These are phyloP conservation scores for Penicillium digitatum DNA, from an alignment of 2,329 filamentous ascomycete genomes.

Conservation along the genomic window DNA sequence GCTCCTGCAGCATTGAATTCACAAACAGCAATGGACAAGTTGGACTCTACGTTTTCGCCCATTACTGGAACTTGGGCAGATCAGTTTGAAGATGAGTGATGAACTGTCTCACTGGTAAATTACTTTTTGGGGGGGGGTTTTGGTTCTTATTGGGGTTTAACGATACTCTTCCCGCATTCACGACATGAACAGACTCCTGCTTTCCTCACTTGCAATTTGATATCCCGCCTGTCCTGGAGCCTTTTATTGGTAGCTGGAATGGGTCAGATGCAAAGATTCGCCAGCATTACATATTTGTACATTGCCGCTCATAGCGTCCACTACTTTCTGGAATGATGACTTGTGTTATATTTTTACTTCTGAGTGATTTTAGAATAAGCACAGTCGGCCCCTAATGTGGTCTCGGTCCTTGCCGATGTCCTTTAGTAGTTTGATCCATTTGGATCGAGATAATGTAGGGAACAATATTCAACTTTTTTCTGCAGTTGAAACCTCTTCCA, in stretches of 20 bases:
- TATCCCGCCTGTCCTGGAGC: slow-evolving; percentile 10
- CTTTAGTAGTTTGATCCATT: not conserved
- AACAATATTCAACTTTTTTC: not conserved
- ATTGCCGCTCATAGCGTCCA: not conserved
- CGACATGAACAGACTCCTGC: slow-evolving; percentile 13
- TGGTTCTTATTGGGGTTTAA: not conserved
- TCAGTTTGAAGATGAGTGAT: slow-evolving; percentile 27
- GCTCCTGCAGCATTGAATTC: slow-evolving; percentile 1
- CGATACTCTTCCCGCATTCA: slow-evolving; percentile 14
- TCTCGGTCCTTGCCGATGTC: not conserved
- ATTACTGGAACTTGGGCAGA: slow-evolving; percentile 34
- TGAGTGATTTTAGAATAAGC: not conserved
- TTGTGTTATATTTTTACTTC: not conserved
- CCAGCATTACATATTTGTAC: not conserved
- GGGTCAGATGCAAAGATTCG: not conserved
- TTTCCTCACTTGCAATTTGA: slow-evolving; percentile 12
- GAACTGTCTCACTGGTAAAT: not conserved
- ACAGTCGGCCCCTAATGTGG: not conserved
- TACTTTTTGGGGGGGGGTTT: not conserved
- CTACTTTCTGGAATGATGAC: not conserved
- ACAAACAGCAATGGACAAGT: slow-evolving; percentile 19
- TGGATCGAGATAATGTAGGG: not conserved
- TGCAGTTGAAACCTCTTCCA: not conserved
- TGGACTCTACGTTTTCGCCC: slow-evolving; percentile 29
- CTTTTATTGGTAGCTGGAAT: not conserved